Evolutionary conservation across 2,329 filamentous ascomycete species (phyloP).

Genomic region (Aspergillus japonicus): DNA sequence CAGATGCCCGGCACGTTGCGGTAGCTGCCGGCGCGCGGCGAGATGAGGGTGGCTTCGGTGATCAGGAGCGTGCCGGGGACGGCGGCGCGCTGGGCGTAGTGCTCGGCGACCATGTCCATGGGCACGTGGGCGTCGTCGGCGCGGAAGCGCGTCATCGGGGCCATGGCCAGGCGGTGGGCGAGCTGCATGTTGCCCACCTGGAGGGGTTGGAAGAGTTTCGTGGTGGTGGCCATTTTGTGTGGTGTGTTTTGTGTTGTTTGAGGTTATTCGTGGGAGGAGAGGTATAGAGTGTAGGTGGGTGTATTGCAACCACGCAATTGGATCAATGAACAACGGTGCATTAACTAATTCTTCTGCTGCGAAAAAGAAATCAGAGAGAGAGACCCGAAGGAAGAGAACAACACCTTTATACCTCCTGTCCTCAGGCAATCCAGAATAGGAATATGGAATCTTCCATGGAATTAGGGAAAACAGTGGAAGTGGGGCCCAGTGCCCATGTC

Average conservation of each 20-base stretch:
- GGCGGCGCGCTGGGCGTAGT: slow-evolving; percentile 56
- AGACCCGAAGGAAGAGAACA: background rate
- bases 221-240: slow-evolving; percentile 16
- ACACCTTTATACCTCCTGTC: background rate
- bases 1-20: slow-evolving; percentile 59
- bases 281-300: too few relatives aligned
- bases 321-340: too few relatives aligned
- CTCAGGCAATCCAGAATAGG: background rate
- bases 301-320: too few relatives aligned
- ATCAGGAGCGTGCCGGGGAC: slow-evolving; percentile 58
- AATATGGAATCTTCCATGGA: background rate
- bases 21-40: slow-evolving; percentile 47
- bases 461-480: background rate
- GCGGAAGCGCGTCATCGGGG: slow-evolving; percentile 58
- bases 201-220: slow-evolving; percentile 40
- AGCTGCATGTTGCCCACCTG: slow-evolving; percentile 44
- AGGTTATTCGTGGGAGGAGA: background rate
- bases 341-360: too few relatives aligned
- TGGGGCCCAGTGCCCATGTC: background rate
- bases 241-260: background rate
- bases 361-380: too few relatives aligned
- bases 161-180: slow-evolving; percentile 53
- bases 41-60: slow-evolving; percentile 58
- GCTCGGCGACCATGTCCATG: slow-evolving; percentile 46
- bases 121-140: slow-evolving; percentile 51